phyloP scores from a whole-genome alignment of 768 basidiomycete species.

The Kwoniella sp. region DNA sequence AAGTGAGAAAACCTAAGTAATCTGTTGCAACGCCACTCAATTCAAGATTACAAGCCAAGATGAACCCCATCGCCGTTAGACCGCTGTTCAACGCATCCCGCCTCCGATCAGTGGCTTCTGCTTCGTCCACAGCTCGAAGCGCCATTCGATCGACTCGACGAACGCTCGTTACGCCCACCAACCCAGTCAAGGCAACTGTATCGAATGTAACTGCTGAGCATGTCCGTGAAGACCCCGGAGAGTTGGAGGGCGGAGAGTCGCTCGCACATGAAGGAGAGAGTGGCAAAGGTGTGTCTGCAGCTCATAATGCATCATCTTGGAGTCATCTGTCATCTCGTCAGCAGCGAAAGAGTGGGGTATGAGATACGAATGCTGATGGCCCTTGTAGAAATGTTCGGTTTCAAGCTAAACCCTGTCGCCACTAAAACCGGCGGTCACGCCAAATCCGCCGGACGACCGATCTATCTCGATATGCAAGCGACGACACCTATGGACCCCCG shows the following conservation, averaged over 20 bases:
- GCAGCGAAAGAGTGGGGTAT: too few species aligned
- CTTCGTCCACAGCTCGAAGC: slow-evolving; percentile 20
- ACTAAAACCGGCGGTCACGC: slow-evolving; percentile 52
- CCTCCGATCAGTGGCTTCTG: slow-evolving; percentile 20
- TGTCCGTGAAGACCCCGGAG: slow-evolving; percentile 45
- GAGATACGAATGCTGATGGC: too few species aligned
- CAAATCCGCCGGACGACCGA: slow-evolving; percentile 65
- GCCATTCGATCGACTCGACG: slow-evolving; percentile 16
- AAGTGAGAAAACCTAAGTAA: too few species aligned
- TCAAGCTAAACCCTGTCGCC: slow-evolving; percentile 51
- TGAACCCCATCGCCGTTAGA: slow-evolving; percentile 29
- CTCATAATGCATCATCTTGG: too few species aligned
- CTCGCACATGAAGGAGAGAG: slow-evolving; percentile 29
- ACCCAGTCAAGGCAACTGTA: slow-evolving; percentile 24
- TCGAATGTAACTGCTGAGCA: slow-evolving; percentile 23
- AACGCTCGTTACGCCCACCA: slow-evolving; percentile 29
- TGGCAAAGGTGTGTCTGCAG: slow-evolving; percentile 40
- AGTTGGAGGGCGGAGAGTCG: slow-evolving; percentile 38
- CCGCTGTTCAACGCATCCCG: slow-evolving; percentile 18
- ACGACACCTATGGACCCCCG: slow-evolving; percentile 97
- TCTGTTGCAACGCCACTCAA: too few species aligned
- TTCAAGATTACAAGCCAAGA: slow-evolving; percentile 3
- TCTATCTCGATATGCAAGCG: slow-evolving; percentile 98
- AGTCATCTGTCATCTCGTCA: too few species aligned
- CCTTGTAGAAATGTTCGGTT: slow-evolving; percentile 51